phyloP scores from a whole-genome alignment of 805 yeast species.

The Debaryomyces prosopidis region DNA sequence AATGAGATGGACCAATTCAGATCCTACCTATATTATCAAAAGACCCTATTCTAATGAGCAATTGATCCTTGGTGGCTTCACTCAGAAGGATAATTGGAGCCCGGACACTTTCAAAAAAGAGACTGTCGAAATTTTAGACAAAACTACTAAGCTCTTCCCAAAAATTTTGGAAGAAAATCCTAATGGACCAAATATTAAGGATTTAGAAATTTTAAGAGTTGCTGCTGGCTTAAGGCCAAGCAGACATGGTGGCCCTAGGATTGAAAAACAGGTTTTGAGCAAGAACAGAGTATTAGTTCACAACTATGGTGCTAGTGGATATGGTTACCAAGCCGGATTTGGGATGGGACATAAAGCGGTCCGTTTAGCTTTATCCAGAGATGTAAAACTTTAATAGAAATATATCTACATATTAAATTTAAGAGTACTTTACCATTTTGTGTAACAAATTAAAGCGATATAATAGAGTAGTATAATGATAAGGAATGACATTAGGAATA shows the following conservation, averaged over 20 bases:
- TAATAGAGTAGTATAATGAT: too few relatives aligned
- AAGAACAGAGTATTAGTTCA: slow-evolving; percentile 47
- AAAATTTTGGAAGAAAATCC: slow-evolving; percentile 42
- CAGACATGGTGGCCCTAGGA: slow-evolving; percentile 72
- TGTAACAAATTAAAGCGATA: too few relatives aligned
- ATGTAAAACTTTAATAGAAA: not conserved
- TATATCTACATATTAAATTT: not conserved
- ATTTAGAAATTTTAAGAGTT: slow-evolving; percentile 57
- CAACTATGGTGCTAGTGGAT: slow-evolving; percentile 70
- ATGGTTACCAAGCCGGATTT: slow-evolving; percentile 66
- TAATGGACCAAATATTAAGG: slow-evolving; percentile 29
- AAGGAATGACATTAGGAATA: too few relatives aligned
- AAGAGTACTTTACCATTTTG: too few relatives aligned
- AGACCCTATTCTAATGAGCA: slow-evolving; percentile 68
- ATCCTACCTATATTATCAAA: slow-evolving; percentile 68
- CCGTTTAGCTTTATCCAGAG: slow-evolving; percentile 13
- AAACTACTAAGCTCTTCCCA: slow-evolving; percentile 57
- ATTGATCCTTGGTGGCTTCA: slow-evolving; percentile 72
- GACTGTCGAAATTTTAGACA: slow-evolving; percentile 58
- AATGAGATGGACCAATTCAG: slow-evolving; percentile 60
- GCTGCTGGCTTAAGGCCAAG: slow-evolving; percentile 79
- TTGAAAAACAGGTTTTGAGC: slow-evolving; percentile 51
- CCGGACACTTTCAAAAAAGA: slow-evolving; percentile 58
- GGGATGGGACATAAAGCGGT: slow-evolving; percentile 60
- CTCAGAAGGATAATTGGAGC: slow-evolving; percentile 64